phyloP scores from a whole-genome alignment of 345 rosid species.

The Camelina laxa region DNA sequence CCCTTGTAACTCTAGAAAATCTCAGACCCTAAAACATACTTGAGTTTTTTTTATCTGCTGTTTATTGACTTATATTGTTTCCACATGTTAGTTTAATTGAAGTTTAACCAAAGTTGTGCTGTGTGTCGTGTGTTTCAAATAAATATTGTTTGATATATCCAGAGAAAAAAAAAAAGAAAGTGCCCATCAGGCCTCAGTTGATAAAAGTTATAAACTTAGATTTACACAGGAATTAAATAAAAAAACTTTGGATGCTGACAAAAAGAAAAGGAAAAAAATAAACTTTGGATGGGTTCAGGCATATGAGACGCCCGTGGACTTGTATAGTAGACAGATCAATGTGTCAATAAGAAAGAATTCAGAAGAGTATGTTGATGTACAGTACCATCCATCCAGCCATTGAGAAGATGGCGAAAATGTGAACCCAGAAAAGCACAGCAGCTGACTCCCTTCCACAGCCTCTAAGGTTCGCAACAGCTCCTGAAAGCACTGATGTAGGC shows the following conservation, averaged over 20 bases:
- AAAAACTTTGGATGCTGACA: conserved; percentile 11
- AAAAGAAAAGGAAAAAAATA: background rate
- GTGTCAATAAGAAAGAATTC: conserved; percentile 19
- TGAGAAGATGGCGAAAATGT: conserved; percentile 84
- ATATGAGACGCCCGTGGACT: conserved; percentile 27
- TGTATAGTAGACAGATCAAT: conserved; percentile 12
- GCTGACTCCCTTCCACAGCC: conserved; percentile 99
- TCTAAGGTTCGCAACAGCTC: conserved; percentile 93
- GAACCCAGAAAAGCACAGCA: conserved; percentile 98
- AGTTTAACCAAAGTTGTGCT: conserved; percentile 14
- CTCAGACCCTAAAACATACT: conserved; percentile 8
- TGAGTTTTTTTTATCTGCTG: conserved; percentile 13
- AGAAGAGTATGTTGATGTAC: conserved; percentile 82
- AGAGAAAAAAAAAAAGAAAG: background rate
- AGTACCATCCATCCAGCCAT: conserved; percentile 98
- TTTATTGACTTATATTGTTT: conserved; percentile 20
- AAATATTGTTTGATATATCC: conserved; percentile 23
- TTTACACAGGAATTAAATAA: conserved; percentile 17
- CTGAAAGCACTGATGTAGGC: conserved; percentile 98
- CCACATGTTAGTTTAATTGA: conserved; percentile 24
- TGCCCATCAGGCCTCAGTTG: conserved; percentile 5
- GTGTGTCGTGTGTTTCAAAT: conserved; percentile 21
- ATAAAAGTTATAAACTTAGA: conserved; percentile 29
- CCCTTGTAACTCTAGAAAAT: conserved; percentile 12
- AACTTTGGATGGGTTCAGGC: conserved; percentile 29